Conservation (phyloP, 805 yeast species). For the Myxozyma nipponensis region DNA sequence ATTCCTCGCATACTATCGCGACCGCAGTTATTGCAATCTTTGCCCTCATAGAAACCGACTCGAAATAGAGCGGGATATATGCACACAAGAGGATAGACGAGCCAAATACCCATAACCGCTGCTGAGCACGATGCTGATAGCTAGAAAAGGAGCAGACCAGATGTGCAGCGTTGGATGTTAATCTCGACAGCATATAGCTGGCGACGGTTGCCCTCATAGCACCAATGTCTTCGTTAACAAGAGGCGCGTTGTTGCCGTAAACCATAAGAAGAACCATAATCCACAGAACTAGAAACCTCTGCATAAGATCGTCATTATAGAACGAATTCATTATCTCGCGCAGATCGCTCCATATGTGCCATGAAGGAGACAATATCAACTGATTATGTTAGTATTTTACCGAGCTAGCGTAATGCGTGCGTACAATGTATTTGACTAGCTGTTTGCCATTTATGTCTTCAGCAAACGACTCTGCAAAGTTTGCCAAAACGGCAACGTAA, state of each 20-base stretch:
- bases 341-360: conserved; percentile 62
- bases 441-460: conserved; percentile 49
- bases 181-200: conserved; percentile 48
- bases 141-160: conserved; percentile 44
- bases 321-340: conserved; percentile 62
- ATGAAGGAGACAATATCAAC: conserved; percentile 51
- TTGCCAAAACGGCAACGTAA: conserved; percentile 62
- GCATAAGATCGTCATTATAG: conserved; percentile 57
- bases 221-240: conserved; percentile 42
- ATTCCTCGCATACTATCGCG: conserved; percentile 44
- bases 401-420: neutral
- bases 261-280: conserved; percentile 48
- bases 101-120: conserved; percentile 40
- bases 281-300: conserved; percentile 52
- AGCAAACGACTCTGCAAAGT: conserved; percentile 52
- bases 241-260: conserved; percentile 48
- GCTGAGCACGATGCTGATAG: conserved; percentile 48
- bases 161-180: conserved; percentile 39
- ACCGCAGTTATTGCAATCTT: conserved; percentile 47
- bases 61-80: conserved; percentile 42
- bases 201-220: conserved; percentile 43
- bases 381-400: neutral
- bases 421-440: conserved; percentile 47
- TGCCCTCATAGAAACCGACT: conserved; percentile 41
- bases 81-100: conserved; percentile 20